Conservation (phyloP, 2,329 filamentous ascomycete species). For the Bipolaris bicolor region DNA sequence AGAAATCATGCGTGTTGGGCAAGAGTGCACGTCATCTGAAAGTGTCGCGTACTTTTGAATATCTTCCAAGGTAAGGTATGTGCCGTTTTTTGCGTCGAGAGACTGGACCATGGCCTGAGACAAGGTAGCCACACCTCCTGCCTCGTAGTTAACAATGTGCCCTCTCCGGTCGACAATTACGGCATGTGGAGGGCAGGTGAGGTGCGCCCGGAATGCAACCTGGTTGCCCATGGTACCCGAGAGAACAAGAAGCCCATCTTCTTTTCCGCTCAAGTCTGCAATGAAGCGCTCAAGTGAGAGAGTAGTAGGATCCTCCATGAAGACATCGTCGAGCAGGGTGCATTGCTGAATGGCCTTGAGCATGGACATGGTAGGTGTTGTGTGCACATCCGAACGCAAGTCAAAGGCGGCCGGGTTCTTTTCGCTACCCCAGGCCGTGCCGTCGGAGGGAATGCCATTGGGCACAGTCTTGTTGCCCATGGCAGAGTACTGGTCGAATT, state of each 20-base stretch:
- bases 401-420: conserved; percentile 63
- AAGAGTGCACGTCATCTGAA: conserved; percentile 74
- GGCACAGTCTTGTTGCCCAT: conserved; percentile 31
- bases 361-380: conserved; percentile 66
- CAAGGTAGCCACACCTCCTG: conserved; percentile 71
- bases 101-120: conserved; percentile 73
- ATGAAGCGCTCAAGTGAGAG: conserved; percentile 75
- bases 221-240: conserved; percentile 97
- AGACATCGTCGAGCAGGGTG: conserved; percentile 83
- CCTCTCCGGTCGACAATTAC: conserved; percentile 79
- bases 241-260: conserved; percentile 78
- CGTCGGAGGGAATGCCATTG: conserved; percentile 23
- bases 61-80: conserved; percentile 78
- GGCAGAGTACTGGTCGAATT: conserved; percentile 39
- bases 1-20: conserved; percentile 80
- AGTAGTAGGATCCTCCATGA: conserved; percentile 79
- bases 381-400: conserved; percentile 57
- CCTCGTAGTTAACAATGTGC: conserved; percentile 77
- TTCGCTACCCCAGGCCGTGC: conserved; percentile 43
- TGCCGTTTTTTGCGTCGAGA: conserved; percentile 71
- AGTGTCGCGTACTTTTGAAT: conserved; percentile 69
- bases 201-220: conserved; percentile 76
- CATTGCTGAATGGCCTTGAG: conserved; percentile 76
- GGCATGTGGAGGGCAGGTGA: conserved; percentile 78
- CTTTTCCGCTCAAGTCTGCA: conserved; percentile 74